Evolutionary conservation across 192 early-diverging fungal species (phyloP).

Genomic region (Coemansia sp.): DNA sequence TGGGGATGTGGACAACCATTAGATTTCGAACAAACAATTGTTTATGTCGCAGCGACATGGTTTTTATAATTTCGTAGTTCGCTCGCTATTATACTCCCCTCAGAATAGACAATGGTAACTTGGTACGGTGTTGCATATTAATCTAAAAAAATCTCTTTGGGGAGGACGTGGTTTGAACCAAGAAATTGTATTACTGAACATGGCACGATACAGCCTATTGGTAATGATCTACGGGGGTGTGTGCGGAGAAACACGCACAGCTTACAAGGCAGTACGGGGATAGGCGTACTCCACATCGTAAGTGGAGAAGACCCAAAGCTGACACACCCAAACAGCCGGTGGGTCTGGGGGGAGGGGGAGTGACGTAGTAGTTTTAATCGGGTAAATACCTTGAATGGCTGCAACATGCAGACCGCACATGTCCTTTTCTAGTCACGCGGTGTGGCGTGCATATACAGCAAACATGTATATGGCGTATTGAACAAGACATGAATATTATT

Average conservation of each 20-base stretch:
- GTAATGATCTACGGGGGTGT: background rate
- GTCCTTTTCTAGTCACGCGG: background rate
- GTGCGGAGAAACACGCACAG: background rate
- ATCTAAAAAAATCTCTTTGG: background rate
- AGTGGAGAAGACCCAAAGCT: background rate
- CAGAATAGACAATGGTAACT: background rate
- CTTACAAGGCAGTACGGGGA: background rate
- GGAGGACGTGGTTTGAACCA: background rate
- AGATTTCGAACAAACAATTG: background rate
- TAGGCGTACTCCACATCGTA: background rate
- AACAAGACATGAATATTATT: background rate
- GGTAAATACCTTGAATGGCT: background rate
- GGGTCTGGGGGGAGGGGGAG: background rate
- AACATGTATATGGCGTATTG: background rate
- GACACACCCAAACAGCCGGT: background rate
- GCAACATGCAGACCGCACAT: background rate
- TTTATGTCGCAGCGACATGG: background rate
- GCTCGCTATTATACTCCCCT: background rate
- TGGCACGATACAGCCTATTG: background rate
- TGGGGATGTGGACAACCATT: background rate
- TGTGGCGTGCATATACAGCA: conserved; percentile 3
- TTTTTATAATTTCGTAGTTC: background rate
- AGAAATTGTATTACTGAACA: background rate
- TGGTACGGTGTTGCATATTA: background rate
- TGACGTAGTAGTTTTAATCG: background rate